Evolutionary conservation across 2,329 filamentous ascomycete genomes (phyloP).

Genomic region (Aspergillus spinulosporus): DNA sequence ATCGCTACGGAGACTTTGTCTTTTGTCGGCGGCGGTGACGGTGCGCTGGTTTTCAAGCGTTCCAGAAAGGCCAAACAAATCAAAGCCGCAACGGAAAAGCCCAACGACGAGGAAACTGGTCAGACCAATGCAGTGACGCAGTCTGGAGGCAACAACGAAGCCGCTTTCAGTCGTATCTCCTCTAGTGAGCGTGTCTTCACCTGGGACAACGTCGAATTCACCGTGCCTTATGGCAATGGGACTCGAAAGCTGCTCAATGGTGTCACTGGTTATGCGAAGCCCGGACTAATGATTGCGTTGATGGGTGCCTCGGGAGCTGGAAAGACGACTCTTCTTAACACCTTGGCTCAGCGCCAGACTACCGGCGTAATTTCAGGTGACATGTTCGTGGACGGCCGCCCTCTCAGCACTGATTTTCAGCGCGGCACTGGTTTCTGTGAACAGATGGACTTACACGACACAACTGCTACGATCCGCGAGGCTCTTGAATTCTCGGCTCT

Average conservation of each 20-base stretch:
- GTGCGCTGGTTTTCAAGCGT: slow-evolving; percentile 70
- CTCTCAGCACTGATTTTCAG: slow-evolving; percentile 64
- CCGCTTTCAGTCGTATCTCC: slow-evolving; percentile 47
- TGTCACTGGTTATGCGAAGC: slow-evolving; percentile 75
- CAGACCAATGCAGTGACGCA: slow-evolving; percentile 27
- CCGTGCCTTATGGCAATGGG: slow-evolving; percentile 60
- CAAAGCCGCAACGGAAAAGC: slow-evolving; percentile 45
- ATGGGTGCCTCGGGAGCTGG: slow-evolving; percentile 81
- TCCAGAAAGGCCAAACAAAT: slow-evolving; percentile 61
- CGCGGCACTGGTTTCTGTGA: slow-evolving; percentile 70
- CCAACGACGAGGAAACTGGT: slow-evolving; percentile 61
- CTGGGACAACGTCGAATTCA: slow-evolving; percentile 70
- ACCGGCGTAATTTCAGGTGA: slow-evolving; percentile 65
- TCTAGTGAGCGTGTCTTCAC: slow-evolving; percentile 68
- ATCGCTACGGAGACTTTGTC: slow-evolving; percentile 66
- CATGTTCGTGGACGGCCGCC: slow-evolving; percentile 69
- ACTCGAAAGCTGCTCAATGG: slow-evolving; percentile 65
- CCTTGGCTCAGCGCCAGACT: slow-evolving; percentile 70
- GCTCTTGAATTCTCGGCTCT: slow-evolving; percentile 69
- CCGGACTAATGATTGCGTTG: slow-evolving; percentile 75
- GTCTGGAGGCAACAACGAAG: slow-evolving; percentile 30
- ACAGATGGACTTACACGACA: slow-evolving; percentile 71
- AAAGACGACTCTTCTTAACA: slow-evolving; percentile 81
- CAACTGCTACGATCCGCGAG: slow-evolving; percentile 64
- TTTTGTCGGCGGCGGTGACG: slow-evolving; percentile 61